Evolutionary conservation across 2,329 filamentous ascomycete genomes (phyloP).

Genomic region (Neophaeococcomyces mojaviensis): DNA sequence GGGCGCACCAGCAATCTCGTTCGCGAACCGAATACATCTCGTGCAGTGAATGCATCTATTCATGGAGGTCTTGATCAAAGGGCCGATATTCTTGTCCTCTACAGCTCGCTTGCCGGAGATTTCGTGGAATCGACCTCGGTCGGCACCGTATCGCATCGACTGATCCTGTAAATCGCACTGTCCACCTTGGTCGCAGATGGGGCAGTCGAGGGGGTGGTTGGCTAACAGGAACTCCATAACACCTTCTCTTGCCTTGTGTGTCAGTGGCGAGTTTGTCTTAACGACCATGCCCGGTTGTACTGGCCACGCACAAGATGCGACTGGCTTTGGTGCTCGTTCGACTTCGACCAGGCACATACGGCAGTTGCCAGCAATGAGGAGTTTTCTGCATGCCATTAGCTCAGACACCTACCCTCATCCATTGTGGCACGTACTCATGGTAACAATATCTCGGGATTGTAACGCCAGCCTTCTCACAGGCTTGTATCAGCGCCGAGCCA

Average conservation of each 20-base stretch:
- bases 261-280: conserved; percentile 92
- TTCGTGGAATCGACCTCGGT: conserved; percentile 95
- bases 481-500: conserved; percentile 94
- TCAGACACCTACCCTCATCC: not conserved
- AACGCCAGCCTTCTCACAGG: conserved; percentile 93
- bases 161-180: conserved; percentile 99
- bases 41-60: conserved; percentile 99
- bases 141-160: conserved; percentile 96
- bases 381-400: conserved; percentile 54
- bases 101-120: conserved; percentile 91
- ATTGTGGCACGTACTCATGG: conserved; percentile 66
- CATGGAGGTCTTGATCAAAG: conserved; percentile 98
- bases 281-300: conserved; percentile 98
- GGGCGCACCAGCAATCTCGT: conserved; percentile 90
- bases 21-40: conserved; percentile 92
- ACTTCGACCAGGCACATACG: conserved; percentile 99
- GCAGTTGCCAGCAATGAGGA: conserved; percentile 98
- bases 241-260: conserved; percentile 96
- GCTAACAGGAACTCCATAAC: conserved; percentile 98
- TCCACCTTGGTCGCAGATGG: conserved; percentile 96
- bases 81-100: conserved; percentile 98
- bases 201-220: conserved; percentile 93
- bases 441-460: conserved; percentile 97
- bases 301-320: conserved; percentile 97
- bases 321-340: conserved; percentile 89